Evolutionary conservation across 371 early-diverging fungal genomes (phyloP), one percentile per base, ranked within the genome.

Genomic region (Mucor mucedo): DNA sequence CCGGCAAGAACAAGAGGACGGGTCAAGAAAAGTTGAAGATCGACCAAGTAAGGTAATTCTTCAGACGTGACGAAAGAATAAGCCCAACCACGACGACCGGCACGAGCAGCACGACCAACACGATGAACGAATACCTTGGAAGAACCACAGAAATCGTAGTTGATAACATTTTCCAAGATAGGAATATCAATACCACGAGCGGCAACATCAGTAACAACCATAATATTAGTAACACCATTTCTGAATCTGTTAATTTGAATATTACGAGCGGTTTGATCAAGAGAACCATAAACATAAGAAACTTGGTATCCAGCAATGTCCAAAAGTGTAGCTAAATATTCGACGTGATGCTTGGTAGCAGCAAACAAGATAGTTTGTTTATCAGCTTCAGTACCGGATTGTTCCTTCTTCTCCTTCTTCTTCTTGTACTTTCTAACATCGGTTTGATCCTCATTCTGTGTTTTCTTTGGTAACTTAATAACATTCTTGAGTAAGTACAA

Each of bases 141-240:
- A 47, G 92, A 88, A 39, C 92, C 89, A 14, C 95, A 87, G 73
- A 99, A 97, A 64, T 99, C 98, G 72, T 96, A 99, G 79, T 98
- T 98, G 82, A 99, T 90, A 40, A 99, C 97, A 63, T 95, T 92
- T 70, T 97, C 96, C 33, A 99, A 79, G 21, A 95, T 89, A 16
- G 98, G 99, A 57, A 99, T 96, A 87, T 99, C 99, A 55, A 99
- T 93, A 89, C 99, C 99, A 82, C 99, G 93, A 30, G 99, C 98
- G 28, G 99, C 99, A 3, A 99, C 95, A 76, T 99, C 99, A 8
- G 99, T 99, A 9, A 98, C 99, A 7, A 99, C 89, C 58, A 99
- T 69, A 4, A 98, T 63, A 58, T 91, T 90, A 40, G 87, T 86
- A 30, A 83, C 74, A 5, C 94, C 95, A 9, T 81, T 78, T 29